Conservation (phyloP, 805 yeast species). For the Yarrowia bubula region DNA sequence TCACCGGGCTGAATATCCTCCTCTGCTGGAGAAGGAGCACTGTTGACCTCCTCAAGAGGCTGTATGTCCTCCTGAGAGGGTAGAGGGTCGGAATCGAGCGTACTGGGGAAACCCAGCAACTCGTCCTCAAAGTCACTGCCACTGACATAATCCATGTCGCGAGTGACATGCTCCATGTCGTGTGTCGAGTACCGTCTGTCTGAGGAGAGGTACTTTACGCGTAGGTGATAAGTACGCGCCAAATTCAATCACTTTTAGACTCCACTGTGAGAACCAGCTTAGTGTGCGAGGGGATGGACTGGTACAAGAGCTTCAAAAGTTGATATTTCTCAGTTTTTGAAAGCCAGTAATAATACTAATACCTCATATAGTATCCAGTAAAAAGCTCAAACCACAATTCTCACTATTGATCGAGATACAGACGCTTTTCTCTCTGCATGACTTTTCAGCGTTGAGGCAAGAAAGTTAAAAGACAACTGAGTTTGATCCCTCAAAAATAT, state of each 20-base stretch:
- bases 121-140: slow-evolving; percentile 27
- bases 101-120: slow-evolving; percentile 18
- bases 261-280: not conserved
- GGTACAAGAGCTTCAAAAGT: not conserved
- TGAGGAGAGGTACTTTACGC: not conserved
- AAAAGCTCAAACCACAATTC: no score
- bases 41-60: slow-evolving; percentile 8
- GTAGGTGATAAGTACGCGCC: slow-evolving; percentile 10
- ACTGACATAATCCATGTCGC: slow-evolving; percentile 19
- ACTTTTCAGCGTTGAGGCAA: no score
- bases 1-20: not conserved
- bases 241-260: not conserved
- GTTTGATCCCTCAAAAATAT: no score
- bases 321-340: not conserved
- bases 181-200: not conserved
- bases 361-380: no score
- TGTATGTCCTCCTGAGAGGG: not conserved
- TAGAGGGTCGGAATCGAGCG: slow-evolving; percentile 13
- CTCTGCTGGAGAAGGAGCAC: not conserved
- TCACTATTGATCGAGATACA: no score
- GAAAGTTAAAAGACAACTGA: no score
- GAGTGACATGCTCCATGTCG: slow-evolving; percentile 12
- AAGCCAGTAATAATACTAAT: no score
- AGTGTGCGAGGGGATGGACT: no score
- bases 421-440: no score